Evolutionary conservation across 148 eudicot species (phyloP).

Genomic region (Rhododendron griersonianum): DNA sequence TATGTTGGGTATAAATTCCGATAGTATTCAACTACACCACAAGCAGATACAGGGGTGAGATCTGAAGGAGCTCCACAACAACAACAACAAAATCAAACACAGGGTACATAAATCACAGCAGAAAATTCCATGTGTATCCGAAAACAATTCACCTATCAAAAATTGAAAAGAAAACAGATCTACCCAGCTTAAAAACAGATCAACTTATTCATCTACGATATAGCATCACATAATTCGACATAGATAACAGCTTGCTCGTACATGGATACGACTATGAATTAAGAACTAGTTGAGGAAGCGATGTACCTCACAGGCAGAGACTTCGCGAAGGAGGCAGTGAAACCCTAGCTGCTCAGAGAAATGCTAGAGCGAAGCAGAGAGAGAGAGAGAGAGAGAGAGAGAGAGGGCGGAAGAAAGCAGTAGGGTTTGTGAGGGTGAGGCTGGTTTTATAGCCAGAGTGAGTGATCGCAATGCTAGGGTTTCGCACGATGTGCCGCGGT

Average conservation of each 20-base stretch:
- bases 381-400: not conserved
- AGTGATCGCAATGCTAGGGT: not conserved
- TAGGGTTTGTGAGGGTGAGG: not conserved
- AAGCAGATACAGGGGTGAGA: not conserved
- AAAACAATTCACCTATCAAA: not conserved
- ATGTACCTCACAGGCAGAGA: not conserved
- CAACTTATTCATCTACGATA: not conserved
- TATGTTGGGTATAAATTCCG: too few species aligned
- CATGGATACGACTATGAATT: not conserved
- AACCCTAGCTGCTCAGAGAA: not conserved
- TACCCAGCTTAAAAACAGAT: not conserved
- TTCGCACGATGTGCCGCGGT: not conserved
- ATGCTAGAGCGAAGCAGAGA: not conserved
- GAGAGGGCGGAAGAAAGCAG: not conserved
- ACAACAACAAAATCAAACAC: not conserved
- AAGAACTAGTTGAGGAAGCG: not conserved
- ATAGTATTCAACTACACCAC: not conserved
- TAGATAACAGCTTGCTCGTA: not conserved
- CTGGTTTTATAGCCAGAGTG: not conserved
- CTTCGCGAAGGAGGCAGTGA: not conserved
- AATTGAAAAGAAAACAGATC: not conserved
- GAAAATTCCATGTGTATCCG: not conserved
- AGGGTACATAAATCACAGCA: not conserved
- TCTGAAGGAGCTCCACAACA: not conserved
- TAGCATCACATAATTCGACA: not conserved